A percentile compares a stretch with the other conserved stretches of the same genome.
These are phyloP conservation scores for Silene coronaria DNA, from an alignment of 179 eudicot species.

Conservation along the genomic window DNA sequence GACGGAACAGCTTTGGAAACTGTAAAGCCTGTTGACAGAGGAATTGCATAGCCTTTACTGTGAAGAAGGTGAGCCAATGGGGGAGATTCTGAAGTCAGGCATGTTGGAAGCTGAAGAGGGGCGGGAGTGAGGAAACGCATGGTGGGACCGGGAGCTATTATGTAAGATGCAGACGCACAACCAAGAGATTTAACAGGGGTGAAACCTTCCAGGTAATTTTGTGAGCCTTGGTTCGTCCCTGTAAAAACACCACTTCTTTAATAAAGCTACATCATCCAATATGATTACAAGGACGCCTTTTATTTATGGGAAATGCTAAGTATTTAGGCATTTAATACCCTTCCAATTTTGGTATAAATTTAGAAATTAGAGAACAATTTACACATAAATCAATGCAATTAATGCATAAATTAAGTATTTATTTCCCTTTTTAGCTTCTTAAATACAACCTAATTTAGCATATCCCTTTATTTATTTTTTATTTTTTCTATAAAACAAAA, in stretches of 20 bases:
- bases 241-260: conserved; percentile 8
- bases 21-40: conserved; percentile 76
- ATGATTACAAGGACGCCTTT: neutral
- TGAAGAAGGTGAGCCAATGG: conserved; percentile 94
- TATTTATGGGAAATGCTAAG: too few species aligned
- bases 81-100: conserved; percentile 87
- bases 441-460: too few species aligned
- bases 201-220: conserved; percentile 75
- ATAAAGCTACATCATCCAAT: neutral
- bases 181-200: conserved; percentile 92
- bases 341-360: too few species aligned
- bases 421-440: too few species aligned
- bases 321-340: too few species aligned
- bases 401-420: too few species aligned
- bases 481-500: neutral
- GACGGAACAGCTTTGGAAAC: conserved; percentile 88
- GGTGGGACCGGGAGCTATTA: conserved; percentile 73
- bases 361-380: too few species aligned
- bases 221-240: conserved; percentile 56
- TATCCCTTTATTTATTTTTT: too few species aligned
- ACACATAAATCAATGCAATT: too few species aligned
- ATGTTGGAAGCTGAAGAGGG: conserved; percentile 87
- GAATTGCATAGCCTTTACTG: conserved; percentile 89
- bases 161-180: conserved; percentile 71
- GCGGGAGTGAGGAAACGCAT: conserved; percentile 75